Evolutionary conservation across 148 eudicot genomes (phyloP).

Genomic region (Rhododendron kiyosumense): DNA sequence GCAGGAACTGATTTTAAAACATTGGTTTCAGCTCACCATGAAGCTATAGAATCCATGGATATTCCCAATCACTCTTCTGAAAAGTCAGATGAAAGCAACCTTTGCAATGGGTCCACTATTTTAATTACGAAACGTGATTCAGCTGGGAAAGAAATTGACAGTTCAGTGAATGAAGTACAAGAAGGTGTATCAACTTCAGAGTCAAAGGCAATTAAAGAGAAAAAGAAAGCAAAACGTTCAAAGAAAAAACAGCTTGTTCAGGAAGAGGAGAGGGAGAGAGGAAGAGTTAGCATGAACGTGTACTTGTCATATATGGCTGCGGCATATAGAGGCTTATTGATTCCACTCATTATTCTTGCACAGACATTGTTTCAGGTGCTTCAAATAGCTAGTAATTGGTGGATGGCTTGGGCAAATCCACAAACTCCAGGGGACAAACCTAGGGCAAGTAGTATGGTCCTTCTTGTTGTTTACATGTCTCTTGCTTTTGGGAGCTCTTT

Average conservation of each 20-base stretch:
- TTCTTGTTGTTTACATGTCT: slow-evolving; percentile 85
- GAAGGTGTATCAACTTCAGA: slow-evolving; percentile 48
- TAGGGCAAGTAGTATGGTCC: slow-evolving; percentile 56
- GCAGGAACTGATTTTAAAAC: slow-evolving; percentile 79
- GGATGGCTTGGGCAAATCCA: slow-evolving; percentile 99
- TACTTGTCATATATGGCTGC: slow-evolving; percentile 86
- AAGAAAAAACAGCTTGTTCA: slow-evolving; percentile 89
- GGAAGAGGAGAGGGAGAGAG: slow-evolving; percentile 90
- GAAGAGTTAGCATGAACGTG: slow-evolving; percentile 82
- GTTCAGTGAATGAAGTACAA: slow-evolving; percentile 48
- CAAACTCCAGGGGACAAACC: slow-evolving; percentile 71
- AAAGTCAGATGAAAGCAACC: slow-evolving; percentile 49
- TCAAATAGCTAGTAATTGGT: slow-evolving; percentile 94
- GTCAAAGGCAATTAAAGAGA: slow-evolving; percentile 63
- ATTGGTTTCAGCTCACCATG: slow-evolving; percentile 82
- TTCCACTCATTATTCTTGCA: slow-evolving; percentile 76
- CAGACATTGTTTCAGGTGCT: slow-evolving; percentile 78
- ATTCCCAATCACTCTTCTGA: slow-evolving; percentile 52
- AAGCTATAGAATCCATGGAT: slow-evolving; percentile 90
- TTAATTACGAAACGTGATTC: slow-evolving; percentile 33
- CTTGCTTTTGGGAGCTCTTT: slow-evolving; percentile 94
- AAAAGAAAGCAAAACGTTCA: slow-evolving; percentile 81
- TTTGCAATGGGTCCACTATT: slow-evolving; percentile 21
- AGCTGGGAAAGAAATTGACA: slow-evolving; percentile 24
- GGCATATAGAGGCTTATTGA: slow-evolving; percentile 77